Evolutionary conservation across 805 yeast genomes (phyloP), one percentile per base, ranked within the genome.

Genomic region (Kregervanrija pseudodelftensis): DNA sequence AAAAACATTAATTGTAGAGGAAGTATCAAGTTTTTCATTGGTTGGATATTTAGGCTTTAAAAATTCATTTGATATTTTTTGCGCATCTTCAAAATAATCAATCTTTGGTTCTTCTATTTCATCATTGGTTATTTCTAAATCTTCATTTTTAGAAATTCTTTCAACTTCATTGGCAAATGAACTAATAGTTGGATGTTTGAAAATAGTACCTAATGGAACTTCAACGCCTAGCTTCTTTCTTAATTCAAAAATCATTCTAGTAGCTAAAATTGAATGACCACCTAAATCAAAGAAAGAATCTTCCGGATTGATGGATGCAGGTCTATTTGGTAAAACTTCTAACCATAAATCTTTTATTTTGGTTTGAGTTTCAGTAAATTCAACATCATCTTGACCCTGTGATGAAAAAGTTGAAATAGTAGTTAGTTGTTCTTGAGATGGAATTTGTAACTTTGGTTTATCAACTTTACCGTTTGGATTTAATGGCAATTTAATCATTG

Each of bases 381-480:
- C 73, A 11, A 68, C 67, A 47, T 73, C 80, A 33, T 67, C 72
- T 15, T 68, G 71, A 9, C 67, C 72, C 22, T 61, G 51, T 11
- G 68, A 51, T 14, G 74, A 61, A 39, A 77, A 74, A 49, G 70
- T 66, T 11, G 95, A 79, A 39, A 88, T 96, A 13, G 80, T 73
- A 31, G 82, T 79, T 51, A 93, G 71, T 66, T 91, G 96, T 13
- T 84, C 91, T 17, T 85, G 75, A 46, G 87, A 87, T 44, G 99
- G 99, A 77, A 85, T 88, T 39, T 96, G 98, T 49, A 93, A 70
- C 58, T 91, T 89, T 33, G 98, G 98, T 69, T 93, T 93, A 69
- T 93, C 99, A 47, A 93, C 88, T 66, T 93, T 93, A 56, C 99
- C 99, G 63, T 93, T 93, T 48, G 99, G 99, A 67, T 93, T 93